Evolutionary conservation across 2,329 filamentous ascomycete genomes (phyloP), one percentile per base, ranked within the genome.

Genomic region (Ascochyta lentis): DNA sequence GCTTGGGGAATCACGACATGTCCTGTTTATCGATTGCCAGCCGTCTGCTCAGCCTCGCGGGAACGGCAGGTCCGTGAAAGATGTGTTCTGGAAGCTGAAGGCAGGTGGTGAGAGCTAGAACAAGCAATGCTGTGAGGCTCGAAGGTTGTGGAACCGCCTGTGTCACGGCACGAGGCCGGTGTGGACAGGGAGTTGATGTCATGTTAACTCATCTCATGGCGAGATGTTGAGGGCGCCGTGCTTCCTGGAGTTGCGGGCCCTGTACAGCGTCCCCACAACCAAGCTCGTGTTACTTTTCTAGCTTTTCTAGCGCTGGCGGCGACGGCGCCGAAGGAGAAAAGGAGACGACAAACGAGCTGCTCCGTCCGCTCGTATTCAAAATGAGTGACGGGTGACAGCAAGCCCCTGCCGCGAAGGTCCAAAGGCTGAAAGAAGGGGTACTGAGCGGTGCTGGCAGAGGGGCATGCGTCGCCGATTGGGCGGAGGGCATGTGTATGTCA

Each of bases 21-120:
- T 27, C 23, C 15, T 46, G 16, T 54, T 56, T 66, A 63, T 64
- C 62, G 62, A 68, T 66, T 65, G 52, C 56, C 47, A 60, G 53
- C 59, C 56, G 54, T 24, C 22, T 43, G 53, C 44, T 53, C 54
- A 45, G 53, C 48, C 54, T 57, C 48, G 54, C 54, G 49, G 49
- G 31, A 45, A 37, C 42, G 54, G 54, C 26, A 41, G 26, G 16
- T 29, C 42, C 19, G 53, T 38, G 27, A 31, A 43, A 29, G 31
- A 47, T 41, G 16, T 29, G 52, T 56, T 55, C 53, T 50, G 47
- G 53, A 50, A 56, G 37, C 37, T 41, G 42, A 42, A 37, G 50
- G 57, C 40, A 51, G 62, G 16, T 34, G 46, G 24, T 42, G 37
- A 40, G 44, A 49, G 22, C 51, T 48, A 49, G 49, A 35, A 35